Base-by-base conservation (phyloP, 2,329 filamentous ascomycete genomes). In the Beauveria rudraprayagi region DNA sequence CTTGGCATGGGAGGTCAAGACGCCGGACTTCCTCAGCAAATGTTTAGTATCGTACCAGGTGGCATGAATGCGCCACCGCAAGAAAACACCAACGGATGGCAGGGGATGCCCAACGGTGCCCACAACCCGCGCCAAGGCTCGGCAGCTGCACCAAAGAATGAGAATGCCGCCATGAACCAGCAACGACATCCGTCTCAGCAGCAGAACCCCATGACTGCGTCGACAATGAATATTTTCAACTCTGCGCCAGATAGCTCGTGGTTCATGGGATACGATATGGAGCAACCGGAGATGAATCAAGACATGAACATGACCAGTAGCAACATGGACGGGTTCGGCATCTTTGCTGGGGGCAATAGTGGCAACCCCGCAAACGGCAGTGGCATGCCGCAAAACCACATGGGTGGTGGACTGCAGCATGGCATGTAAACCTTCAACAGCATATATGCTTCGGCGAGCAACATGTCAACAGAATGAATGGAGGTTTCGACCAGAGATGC, bases 191-290 rank as follows among this genome's bases (percentile, higher is more conserved):
- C 52, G 7, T 17, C 43, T 7, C 51, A 55, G 22, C 61, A 60
- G n/a, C 51, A 62, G 41, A 59, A 53, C 17, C 57, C 43, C 5
- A 57, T 63, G 61, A 56, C 57, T 24, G 30, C 58, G 11, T 41
- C 57, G 44, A 61, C 50, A 14, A 60, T 70, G 52, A 63, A 65
- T 37, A 66, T 63, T 44, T 69, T 71, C 53, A 63, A 58, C 53
- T 71, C 70, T 4, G 74, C 75, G 41, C 82, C 84, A 63, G 76
- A 80, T 2, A 88, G 87, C 57, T 90, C 89, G 5, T 97, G 92
- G 90, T 96, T 95, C 72, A 86, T 96, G 78, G 91, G 92, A 1
- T 96, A 96, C 74, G 95, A 96, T 70, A 85, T 96, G 74, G 90
- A 94, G 62, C 90, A 91, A 22, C 86, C 89, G 0, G 83, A 85